A percentile compares a stretch with the other conserved stretches of the same genome.
These are phyloP conservation scores for Laetiporus sulphureus DNA, from an alignment of 1,284 basidiomycete species.

Conservation along the genomic window DNA sequence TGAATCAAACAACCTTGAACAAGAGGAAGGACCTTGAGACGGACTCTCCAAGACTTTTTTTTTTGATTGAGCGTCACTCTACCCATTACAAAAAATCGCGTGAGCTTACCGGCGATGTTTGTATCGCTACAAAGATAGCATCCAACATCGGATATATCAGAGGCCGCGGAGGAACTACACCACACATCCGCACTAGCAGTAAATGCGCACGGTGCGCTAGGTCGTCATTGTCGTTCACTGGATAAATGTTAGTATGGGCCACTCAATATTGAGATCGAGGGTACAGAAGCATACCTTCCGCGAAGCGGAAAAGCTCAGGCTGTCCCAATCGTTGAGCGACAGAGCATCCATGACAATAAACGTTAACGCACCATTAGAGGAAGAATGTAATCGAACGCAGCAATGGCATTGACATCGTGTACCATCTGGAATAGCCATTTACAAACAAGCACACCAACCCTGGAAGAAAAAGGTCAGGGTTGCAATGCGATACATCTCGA, in stretches of 20 bases:
- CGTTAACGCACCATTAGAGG: slow-evolving; percentile 57
- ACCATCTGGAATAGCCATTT: slow-evolving; percentile 71
- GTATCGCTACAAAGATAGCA: slow-evolving; percentile 60
- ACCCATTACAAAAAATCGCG: not conserved
- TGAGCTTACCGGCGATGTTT: slow-evolving; percentile 49
- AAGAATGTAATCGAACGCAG: slow-evolving; percentile 74
- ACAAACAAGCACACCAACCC: slow-evolving; percentile 61
- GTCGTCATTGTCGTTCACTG: slow-evolving; percentile 67
- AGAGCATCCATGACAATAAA: not conserved
- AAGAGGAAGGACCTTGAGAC: slow-evolving; percentile 67
- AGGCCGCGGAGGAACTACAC: slow-evolving; percentile 55
- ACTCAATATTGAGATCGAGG: not conserved
- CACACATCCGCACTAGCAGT: slow-evolving; percentile 68
- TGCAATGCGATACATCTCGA: slow-evolving; percentile 2
- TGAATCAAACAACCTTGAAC: slow-evolving; percentile 60
- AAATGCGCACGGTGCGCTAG: slow-evolving; percentile 52
- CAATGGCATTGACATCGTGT: slow-evolving; percentile 69
- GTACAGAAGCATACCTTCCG: slow-evolving; percentile 41
- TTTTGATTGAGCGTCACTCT: too few relatives aligned
- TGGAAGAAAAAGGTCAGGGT: slow-evolving; percentile 16
- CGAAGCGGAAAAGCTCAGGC: slow-evolving; percentile 70
- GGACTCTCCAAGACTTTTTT: slow-evolving; percentile 72
- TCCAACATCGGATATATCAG: slow-evolving; percentile 56
- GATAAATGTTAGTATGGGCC: not conserved
- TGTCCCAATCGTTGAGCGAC: slow-evolving; percentile 19